Evolutionary conservation across 805 yeast genomes (phyloP).

Genomic region (Barnettozyma wickerhamii): DNA sequence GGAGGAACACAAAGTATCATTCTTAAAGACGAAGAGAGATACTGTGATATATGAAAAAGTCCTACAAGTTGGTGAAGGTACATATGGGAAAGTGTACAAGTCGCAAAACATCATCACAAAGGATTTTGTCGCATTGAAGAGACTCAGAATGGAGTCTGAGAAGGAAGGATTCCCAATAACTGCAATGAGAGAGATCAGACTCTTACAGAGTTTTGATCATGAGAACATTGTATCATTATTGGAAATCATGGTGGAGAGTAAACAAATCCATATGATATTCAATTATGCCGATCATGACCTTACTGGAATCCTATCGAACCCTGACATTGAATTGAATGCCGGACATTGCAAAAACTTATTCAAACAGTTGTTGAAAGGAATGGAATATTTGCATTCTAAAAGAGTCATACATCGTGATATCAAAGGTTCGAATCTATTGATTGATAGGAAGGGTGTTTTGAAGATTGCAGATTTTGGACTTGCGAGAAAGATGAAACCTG

Average conservation of each 20-base stretch:
- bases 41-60: conserved; percentile 54
- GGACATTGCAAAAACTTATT: conserved; percentile 66
- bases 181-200: conserved; percentile 84
- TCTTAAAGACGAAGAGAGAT: conserved; percentile 20
- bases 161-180: conserved; percentile 96
- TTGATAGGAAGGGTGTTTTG: conserved; percentile 56
- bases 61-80: conserved; percentile 97
- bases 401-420: conserved; percentile 76
- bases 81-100: conserved; percentile 94
- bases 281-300: conserved; percentile 93
- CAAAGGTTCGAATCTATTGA: conserved; percentile 72
- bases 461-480: conserved; percentile 82
- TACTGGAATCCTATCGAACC: conserved; percentile 80
- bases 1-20: conserved; percentile 14
- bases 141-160: conserved; percentile 78
- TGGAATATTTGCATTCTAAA: conserved; percentile 62
- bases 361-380: conserved; percentile 62
- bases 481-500: conserved; percentile 68
- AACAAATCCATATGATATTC: conserved; percentile 79
- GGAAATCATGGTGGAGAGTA: conserved; percentile 85
- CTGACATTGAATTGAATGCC: conserved; percentile 54
- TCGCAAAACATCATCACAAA: conserved; percentile 69
- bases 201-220: conserved; percentile 80
- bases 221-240: conserved; percentile 72
- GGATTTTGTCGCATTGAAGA: conserved; percentile 79